Percentiles rank a stretch among this genome's conserved stretches.
Conservation (phyloP, 768 basidiomycete genomes). For the Fomitopsis pulvina region DNA sequence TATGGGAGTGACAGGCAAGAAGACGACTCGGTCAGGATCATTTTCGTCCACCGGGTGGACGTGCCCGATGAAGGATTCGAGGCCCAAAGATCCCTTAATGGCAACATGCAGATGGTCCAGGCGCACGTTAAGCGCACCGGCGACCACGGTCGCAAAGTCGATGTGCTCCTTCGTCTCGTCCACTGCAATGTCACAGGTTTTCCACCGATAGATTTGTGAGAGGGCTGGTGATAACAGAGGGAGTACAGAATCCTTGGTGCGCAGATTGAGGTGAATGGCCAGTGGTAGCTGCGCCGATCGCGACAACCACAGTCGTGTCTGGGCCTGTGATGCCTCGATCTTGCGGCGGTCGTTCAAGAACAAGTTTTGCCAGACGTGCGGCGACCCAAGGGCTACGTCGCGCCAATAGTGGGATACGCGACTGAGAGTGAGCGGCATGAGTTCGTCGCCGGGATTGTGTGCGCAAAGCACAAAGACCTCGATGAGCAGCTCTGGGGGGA, state of each 20-base stretch:
- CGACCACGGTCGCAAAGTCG: neutral
- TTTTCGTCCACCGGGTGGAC: neutral
- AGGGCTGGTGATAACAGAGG: conserved; percentile 61
- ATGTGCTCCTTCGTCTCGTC: conserved; percentile 3
- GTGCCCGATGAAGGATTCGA: conserved; percentile 1
- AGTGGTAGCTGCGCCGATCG: conserved; percentile 49
- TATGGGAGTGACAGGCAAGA: neutral
- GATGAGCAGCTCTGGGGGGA: conserved; percentile 17
- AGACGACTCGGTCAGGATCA: neutral
- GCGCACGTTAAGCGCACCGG: neutral
- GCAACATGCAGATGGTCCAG: neutral
- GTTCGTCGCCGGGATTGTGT: conserved; percentile 29
- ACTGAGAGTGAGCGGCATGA: conserved; percentile 42
- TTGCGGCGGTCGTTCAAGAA: conserved; percentile 39
- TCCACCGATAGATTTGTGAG: conserved; percentile 51
- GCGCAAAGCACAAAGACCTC: conserved; percentile 42
- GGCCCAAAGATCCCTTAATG: conserved; percentile 1
- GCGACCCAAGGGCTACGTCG: conserved; percentile 44
- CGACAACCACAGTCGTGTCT: conserved; percentile 48
- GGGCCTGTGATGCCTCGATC: conserved; percentile 33
- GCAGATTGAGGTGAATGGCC: conserved; percentile 49
- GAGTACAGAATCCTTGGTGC: conserved; percentile 45
- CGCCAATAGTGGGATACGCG: conserved; percentile 57
- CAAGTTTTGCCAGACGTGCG: conserved; percentile 56
- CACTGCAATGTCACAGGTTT: conserved; percentile 37